Percentiles rank a stretch among this genome's conserved stretches.
Evolutionary conservation across 768 basidiomycete species (phyloP).

Genomic region (Boletus subcaerulescens): DNA sequence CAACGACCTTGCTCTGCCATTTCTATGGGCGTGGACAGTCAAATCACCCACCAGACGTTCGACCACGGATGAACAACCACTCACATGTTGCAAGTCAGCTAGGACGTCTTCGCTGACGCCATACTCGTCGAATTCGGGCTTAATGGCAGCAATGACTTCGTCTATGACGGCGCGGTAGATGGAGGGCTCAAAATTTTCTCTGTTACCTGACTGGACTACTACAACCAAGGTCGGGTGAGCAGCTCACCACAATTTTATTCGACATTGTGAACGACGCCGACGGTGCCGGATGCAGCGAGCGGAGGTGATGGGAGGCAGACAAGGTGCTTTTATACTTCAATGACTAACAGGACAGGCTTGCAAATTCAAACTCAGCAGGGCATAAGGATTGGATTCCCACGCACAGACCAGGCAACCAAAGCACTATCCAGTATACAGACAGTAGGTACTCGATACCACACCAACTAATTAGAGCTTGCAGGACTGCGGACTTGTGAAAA

Average conservation of each 20-base stretch:
- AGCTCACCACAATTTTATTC: constrained; percentile 98
- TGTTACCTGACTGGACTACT: constrained; percentile 55
- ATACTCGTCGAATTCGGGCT: constrained; percentile 94
- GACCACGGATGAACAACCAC: constrained; percentile 33
- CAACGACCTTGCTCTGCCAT: constrained; percentile 95
- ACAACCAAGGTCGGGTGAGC: constrained; percentile 58
- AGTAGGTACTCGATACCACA: no score
- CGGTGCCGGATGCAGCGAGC: constrained; percentile 27
- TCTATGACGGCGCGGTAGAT: constrained; percentile 96
- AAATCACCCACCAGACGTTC: constrained; percentile 4
- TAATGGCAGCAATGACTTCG: constrained; percentile 87
- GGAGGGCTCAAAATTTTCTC: constrained; percentile 68
- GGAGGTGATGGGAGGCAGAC: constrained; percentile 33
- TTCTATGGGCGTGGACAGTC: constrained; percentile 48
- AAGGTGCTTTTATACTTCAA: constrained; percentile 40
- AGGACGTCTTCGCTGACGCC: constrained; percentile 92
- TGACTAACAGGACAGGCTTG: constrained; percentile 36
- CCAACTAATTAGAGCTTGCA: no score
- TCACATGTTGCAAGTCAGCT: constrained; percentile 83
- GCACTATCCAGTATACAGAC: no score
- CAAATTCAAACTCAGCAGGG: constrained; percentile 43
- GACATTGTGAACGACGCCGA: constrained; percentile 61
- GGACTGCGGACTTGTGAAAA: no score
- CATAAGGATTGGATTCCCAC: constrained; percentile 36
- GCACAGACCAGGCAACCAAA: constrained; percentile 38